Conservation (phyloP, 2,329 filamentous ascomycete genomes). For the Fusarium floridanum region DNA sequence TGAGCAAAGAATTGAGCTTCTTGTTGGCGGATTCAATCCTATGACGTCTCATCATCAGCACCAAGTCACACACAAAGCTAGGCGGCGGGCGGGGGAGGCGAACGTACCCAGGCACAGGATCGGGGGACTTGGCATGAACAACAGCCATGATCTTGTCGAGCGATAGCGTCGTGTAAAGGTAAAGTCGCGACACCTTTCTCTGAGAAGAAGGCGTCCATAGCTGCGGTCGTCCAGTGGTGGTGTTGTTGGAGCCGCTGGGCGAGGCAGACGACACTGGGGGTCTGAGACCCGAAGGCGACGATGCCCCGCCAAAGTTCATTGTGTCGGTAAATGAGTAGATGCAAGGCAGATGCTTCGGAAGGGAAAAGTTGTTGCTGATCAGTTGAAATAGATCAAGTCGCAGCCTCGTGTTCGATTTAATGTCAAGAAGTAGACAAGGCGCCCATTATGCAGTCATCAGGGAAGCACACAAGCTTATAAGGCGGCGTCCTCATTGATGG, state of each 20-base stretch:
- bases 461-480: constrained; percentile 35
- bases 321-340: neutral
- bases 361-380: neutral
- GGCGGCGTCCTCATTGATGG: constrained; percentile 23
- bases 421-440: constrained; percentile 24
- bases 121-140: constrained; percentile 57
- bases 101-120: constrained; percentile 62
- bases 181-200: constrained; percentile 67
- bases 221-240: constrained; percentile 63
- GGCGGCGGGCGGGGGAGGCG: neutral
- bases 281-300: constrained; percentile 35
- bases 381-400: constrained; percentile 10
- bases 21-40: constrained; percentile 71
- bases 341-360: constrained; percentile 6
- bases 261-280: constrained; percentile 42
- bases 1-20: constrained; percentile 67
- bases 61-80: neutral
- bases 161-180: constrained; percentile 67
- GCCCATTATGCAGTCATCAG: constrained; percentile 27
- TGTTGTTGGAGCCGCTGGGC: constrained; percentile 48
- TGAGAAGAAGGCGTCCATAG: constrained; percentile 67
- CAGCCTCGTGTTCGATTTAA: constrained; percentile 25
- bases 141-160: constrained; percentile 63
- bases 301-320: constrained; percentile 33
- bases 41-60: constrained; percentile 11